These are phyloP conservation scores for Fusarium abutilonis DNA, from an alignment of 2,329 filamentous ascomycete genomes.

Conservation along the genomic window DNA sequence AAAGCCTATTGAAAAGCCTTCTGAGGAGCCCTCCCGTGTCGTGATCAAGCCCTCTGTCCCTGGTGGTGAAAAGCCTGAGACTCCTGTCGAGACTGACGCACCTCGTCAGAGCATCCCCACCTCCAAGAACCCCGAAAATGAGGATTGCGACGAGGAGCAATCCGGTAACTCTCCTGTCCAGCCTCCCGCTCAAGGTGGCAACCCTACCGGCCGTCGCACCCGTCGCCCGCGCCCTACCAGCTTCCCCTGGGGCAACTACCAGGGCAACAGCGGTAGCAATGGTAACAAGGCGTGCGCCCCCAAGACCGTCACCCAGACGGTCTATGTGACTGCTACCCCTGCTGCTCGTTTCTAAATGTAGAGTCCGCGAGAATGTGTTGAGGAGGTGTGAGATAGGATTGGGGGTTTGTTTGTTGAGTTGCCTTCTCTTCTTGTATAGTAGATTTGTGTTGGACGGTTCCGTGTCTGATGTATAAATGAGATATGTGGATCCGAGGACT, in stretches of 20 bases:
- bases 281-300: conserved; percentile 17
- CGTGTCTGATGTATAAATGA: conserved; percentile 10
- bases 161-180: conserved; percentile 6
- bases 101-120: conserved; percentile 6
- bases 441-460: conserved; percentile 8
- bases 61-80: neutral
- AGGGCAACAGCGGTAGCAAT: neutral
- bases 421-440: conserved; percentile 21
- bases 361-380: neutral
- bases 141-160: conserved; percentile 22
- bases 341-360: conserved; percentile 14
- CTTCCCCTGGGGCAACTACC: neutral
- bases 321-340: conserved; percentile 41
- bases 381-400: neutral
- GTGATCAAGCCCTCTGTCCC: conserved; percentile 14
- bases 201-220: conserved; percentile 20
- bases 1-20: too few relatives aligned
- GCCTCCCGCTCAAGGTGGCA: conserved; percentile 16
- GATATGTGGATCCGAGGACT: conserved; percentile 5
- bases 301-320: conserved; percentile 37
- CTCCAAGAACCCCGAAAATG: conserved; percentile 5
- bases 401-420: conserved; percentile 1
- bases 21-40: conserved; percentile 17
- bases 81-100: conserved; percentile 1
- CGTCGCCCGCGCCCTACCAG: conserved; percentile 18